Percentiles rank a stretch among this genome's conserved stretches.
phyloP scores from a whole-genome alignment of 352 stramenopile species.

The Globisporangium nagaii region DNA sequence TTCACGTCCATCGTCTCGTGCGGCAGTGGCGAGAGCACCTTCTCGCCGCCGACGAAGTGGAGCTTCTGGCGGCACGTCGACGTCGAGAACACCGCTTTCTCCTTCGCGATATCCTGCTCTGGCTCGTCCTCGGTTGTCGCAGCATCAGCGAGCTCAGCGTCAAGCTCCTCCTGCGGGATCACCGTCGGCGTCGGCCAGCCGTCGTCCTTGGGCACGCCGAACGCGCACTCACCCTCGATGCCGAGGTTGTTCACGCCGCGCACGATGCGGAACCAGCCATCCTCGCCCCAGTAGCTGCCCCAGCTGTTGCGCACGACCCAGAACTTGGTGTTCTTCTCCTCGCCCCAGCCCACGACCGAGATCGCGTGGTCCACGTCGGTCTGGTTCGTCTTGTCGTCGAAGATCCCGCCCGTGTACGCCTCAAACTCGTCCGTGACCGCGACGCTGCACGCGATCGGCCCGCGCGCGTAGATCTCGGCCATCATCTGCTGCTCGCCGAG shows the following conservation, averaged over 20 bases:
- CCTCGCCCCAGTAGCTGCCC: constrained; percentile 93
- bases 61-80: constrained; percentile 56
- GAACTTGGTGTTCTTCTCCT: constrained; percentile 81
- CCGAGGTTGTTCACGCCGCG: constrained; percentile 90
- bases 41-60: constrained; percentile 57
- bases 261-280: constrained; percentile 93
- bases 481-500: constrained; percentile 92
- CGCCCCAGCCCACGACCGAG: constrained; percentile 94
- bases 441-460: constrained; percentile 92
- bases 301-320: constrained; percentile 97
- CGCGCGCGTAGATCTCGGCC: constrained; percentile 95
- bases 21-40: constrained; percentile 61
- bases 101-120: constrained; percentile 14
- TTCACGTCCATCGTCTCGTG: constrained; percentile 70
- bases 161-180: constrained; percentile 4
- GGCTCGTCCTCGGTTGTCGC: constrained; percentile 4
- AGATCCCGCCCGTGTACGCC: constrained; percentile 92
- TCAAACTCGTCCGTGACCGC: constrained; percentile 86
- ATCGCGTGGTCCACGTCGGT: constrained; percentile 89
- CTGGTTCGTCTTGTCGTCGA: constrained; percentile 86
- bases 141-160: constrained; percentile 7
- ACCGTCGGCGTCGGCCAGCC: constrained; percentile 54
- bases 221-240: constrained; percentile 92
- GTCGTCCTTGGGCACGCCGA: constrained; percentile 81
- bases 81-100: constrained; percentile 13